Conservation (phyloP, 2,329 filamentous ascomycete species). For the Salinomyces thailandicus region DNA sequence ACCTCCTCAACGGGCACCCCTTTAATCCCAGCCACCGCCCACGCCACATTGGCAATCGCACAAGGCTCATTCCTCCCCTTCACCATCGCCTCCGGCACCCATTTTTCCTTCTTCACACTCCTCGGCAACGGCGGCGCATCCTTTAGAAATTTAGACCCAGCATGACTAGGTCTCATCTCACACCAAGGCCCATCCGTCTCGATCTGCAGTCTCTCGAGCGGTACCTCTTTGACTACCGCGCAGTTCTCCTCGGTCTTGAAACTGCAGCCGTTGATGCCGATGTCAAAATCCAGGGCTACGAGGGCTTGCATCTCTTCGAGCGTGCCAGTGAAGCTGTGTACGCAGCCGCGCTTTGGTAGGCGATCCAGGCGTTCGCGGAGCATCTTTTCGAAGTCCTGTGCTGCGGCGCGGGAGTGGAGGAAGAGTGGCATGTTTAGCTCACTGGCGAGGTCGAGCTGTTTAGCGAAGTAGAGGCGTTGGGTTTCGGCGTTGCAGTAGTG, state of each 20-base stretch:
- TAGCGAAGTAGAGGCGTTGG: constrained; percentile 75
- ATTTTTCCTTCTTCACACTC: constrained; percentile 92
- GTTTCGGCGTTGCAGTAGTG: constrained; percentile 68
- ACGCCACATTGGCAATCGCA: constrained; percentile 75
- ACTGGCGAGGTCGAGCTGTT: constrained; percentile 69
- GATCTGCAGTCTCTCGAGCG: constrained; percentile 72
- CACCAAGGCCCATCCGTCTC: constrained; percentile 98
- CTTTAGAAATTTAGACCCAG: constrained; percentile 63
- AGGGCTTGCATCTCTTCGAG: constrained; percentile 72
- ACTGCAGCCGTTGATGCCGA: constrained; percentile 94
- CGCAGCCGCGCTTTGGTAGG: constrained; percentile 63
- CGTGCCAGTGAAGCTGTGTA: constrained; percentile 91
- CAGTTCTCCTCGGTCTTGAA: constrained; percentile 92
- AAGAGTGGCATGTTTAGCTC: constrained; percentile 77
- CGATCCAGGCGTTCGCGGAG: constrained; percentile 45
- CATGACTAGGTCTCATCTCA: constrained; percentile 82
- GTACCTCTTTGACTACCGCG: constrained; percentile 68
- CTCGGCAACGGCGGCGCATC: constrained; percentile 65
- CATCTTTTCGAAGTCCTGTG: constrained; percentile 68
- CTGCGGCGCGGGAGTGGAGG: constrained; percentile 80
- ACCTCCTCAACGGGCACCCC: constrained; percentile 69
- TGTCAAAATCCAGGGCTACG: constrained; percentile 69
- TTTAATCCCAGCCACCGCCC: constrained; percentile 79
- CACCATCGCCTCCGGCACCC: constrained; percentile 75
- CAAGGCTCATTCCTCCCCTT: constrained; percentile 93